A percentile compares a stretch with the other conserved stretches of the same genome.
Evolutionary conservation across 345 rosid genomes (phyloP).

Genomic region (Trapa incisa): DNA sequence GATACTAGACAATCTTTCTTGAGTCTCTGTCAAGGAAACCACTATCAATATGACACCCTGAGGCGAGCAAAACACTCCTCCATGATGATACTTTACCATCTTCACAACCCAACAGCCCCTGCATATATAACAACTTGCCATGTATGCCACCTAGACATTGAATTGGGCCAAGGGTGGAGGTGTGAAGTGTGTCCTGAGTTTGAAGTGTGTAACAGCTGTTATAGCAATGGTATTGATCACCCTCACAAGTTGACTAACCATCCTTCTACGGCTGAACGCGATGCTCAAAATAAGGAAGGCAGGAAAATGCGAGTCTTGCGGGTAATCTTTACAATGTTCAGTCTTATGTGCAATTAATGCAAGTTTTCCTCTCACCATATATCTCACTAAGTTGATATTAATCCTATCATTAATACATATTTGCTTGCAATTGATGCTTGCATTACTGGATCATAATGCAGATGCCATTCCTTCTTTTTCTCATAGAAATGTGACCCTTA

Average conservation of each 20-base stretch:
- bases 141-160: constrained; percentile 74
- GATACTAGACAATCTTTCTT: constrained; percentile 96
- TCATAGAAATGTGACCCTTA: too few relatives aligned
- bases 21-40: constrained; percentile 98
- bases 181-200: constrained; percentile 96
- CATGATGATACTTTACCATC: constrained; percentile 99
- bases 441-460: too few relatives aligned
- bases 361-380: background rate
- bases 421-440: too few relatives aligned
- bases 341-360: background rate
- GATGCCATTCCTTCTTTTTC: too few relatives aligned
- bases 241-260: constrained; percentile 94
- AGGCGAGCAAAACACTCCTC: constrained; percentile 99
- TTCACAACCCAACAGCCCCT: constrained; percentile 97
- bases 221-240: constrained; percentile 77
- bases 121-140: constrained; percentile 95
- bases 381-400: too few relatives aligned
- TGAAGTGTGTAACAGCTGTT: constrained; percentile 85
- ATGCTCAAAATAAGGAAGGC: constrained; percentile 96
- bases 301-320: constrained; percentile 76
- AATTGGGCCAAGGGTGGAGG: constrained; percentile 98
- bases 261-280: constrained; percentile 77
- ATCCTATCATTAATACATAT: too few relatives aligned
- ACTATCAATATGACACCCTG: constrained; percentile 94
- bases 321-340: constrained; percentile 23